These are phyloP conservation scores for Bisporella sp. DNA, from an alignment of 2,329 filamentous ascomycete genomes.

Conservation along the genomic window DNA sequence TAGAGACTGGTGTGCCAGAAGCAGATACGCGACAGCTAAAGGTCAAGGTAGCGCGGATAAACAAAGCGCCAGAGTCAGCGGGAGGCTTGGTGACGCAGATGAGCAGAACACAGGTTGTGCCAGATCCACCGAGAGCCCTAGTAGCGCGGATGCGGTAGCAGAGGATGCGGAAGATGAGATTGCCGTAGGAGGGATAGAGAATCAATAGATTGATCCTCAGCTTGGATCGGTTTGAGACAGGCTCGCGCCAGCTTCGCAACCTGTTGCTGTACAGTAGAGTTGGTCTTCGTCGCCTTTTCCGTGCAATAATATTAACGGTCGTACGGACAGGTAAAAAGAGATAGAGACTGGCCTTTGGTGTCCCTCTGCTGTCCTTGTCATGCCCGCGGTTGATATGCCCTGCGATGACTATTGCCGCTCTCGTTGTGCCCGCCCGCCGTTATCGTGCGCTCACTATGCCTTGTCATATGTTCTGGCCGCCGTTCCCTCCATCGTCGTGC, in stretches of 20 bases:
- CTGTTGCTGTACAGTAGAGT: conserved; percentile 4
- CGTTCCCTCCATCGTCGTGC: no score
- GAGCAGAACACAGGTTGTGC: background rate
- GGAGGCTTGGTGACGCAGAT: background rate
- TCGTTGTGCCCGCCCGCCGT: no score
- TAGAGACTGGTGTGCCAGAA: no score
- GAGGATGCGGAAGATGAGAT: background rate
- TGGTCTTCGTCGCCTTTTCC: conserved; percentile 9
- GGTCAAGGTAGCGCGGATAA: background rate
- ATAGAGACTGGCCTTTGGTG: conserved; percentile 4
- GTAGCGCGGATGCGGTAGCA: no score
- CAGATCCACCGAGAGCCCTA: background rate
- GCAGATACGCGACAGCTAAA: background rate
- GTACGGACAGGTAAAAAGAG: conserved; percentile 11
- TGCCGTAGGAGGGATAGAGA: background rate
- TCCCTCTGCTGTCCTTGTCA: conserved; percentile 4
- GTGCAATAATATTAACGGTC: conserved; percentile 2
- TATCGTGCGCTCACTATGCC: no score
- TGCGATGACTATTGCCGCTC: no score
- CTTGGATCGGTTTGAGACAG: no score
- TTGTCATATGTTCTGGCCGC: no score
- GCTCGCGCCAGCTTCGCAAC: background rate
- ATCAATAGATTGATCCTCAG: background rate
- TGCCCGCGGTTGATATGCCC: conserved; percentile 7
- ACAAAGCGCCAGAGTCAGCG: background rate